Conservation (phyloP, 495 filamentous ascomycete genomes). For the Hapsidospora chrysogenum region DNA sequence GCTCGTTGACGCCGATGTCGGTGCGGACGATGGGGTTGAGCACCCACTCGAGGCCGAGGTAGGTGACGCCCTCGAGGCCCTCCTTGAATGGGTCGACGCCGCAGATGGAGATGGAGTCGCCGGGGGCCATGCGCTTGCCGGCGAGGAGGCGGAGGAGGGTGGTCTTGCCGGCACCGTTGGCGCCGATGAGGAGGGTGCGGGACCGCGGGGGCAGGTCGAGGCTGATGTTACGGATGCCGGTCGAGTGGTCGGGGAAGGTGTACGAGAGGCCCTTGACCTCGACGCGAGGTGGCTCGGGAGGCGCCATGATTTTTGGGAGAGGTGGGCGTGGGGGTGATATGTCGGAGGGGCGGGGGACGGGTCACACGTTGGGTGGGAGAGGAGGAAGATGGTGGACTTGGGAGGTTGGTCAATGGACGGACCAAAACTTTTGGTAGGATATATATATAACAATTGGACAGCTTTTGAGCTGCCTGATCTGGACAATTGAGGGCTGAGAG, state of each 20-base stretch:
- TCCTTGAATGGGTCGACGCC: constrained; percentile 84
- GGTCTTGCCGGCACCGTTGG: constrained; percentile 95
- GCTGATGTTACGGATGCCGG: constrained; percentile 51
- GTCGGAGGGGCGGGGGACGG: neutral
- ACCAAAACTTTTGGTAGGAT: no score
- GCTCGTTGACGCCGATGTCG: constrained; percentile 78
- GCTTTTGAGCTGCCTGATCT: no score
- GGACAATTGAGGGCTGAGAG: no score
- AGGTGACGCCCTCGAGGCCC: constrained; percentile 80
- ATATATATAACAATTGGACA: no score
- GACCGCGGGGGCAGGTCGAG: constrained; percentile 66
- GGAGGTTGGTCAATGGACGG: no score
- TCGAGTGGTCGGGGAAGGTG: constrained; percentile 66
- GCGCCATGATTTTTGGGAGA: neutral
- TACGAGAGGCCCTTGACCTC: constrained; percentile 64
- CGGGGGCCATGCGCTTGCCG: constrained; percentile 84
- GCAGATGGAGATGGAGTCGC: constrained; percentile 49
- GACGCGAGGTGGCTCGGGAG: constrained; percentile 24
- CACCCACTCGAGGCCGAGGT: constrained; percentile 95
- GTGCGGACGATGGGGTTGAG: constrained; percentile 92
- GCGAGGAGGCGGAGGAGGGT: constrained; percentile 73
- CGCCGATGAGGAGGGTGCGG: constrained; percentile 85
- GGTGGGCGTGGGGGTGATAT: neutral
- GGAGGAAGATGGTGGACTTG: neutral
- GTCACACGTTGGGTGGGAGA: neutral